phyloP scores from a whole-genome alignment of 192 early-diverging fungal species.

The Linnemannia exigua region DNA sequence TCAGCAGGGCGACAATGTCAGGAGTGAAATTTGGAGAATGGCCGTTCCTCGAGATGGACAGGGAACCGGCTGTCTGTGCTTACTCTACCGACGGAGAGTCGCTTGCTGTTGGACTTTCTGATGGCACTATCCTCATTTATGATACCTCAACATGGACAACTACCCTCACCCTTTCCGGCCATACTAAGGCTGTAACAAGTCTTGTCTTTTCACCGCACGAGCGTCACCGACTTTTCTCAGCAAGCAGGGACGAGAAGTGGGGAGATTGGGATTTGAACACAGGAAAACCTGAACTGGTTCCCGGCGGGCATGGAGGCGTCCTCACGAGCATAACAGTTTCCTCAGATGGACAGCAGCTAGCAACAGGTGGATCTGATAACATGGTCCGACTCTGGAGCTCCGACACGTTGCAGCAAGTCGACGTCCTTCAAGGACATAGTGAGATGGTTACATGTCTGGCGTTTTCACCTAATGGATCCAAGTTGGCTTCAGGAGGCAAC shows the following conservation, averaged over 20 bases:
- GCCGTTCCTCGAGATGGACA: not conserved
- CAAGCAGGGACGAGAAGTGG: not conserved
- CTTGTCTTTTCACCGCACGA: not conserved
- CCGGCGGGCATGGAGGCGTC: not conserved
- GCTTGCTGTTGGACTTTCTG: not conserved
- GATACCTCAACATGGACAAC: not conserved
- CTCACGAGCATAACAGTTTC: not conserved
- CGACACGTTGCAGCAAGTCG: not conserved
- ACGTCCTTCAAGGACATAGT: not conserved
- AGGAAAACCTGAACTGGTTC: not conserved
- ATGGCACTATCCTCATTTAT: not conserved
- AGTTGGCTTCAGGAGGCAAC: constrained; percentile 1
- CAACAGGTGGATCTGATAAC: not conserved
- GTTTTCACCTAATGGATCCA: not conserved
- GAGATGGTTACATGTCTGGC: not conserved
- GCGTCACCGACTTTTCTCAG: not conserved
- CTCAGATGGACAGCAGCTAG: not conserved
- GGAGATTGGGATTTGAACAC: not conserved
- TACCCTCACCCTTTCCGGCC: not conserved
- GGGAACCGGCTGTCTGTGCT: not conserved
- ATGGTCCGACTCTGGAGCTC: not conserved
- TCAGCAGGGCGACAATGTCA: not conserved
- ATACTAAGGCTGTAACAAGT: not conserved
- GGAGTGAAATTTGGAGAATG: constrained; percentile 14
- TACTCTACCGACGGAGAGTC: not conserved